Conservation (phyloP, 805 yeast genomes). For the Saccharomyces cerevisiae region DNA sequence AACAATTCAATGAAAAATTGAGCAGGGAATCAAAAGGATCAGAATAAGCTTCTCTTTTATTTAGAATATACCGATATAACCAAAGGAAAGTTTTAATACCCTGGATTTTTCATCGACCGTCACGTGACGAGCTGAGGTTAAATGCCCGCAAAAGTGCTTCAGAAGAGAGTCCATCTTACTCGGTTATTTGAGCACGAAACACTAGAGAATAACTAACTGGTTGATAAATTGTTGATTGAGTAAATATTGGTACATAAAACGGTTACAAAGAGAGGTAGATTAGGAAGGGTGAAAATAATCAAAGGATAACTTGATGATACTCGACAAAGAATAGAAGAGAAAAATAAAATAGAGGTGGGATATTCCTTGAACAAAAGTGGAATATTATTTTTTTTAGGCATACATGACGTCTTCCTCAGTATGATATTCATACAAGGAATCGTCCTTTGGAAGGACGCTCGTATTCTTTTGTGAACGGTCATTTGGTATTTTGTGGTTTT, state of each 20-base stretch:
- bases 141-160: not conserved
- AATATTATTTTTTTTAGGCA: not conserved
- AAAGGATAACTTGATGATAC: not conserved
- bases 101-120: not conserved
- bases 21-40: slow-evolving; percentile 13
- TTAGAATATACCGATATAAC: not conserved
- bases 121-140: not conserved
- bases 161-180: not conserved
- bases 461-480: not conserved
- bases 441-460: slow-evolving; percentile 3
- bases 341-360: not conserved
- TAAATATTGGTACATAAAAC: not conserved
- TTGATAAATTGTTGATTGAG: not conserved
- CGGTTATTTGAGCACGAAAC: not conserved
- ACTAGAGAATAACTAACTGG: not conserved
- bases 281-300: not conserved
- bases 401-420: slow-evolving; percentile 19
- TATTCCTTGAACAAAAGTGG: not conserved
- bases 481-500: not conserved
- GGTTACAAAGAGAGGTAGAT: not conserved
- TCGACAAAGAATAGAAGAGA: not conserved
- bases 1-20: slow-evolving; percentile 25
- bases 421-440: slow-evolving; percentile 19
- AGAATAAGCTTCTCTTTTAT: not conserved
- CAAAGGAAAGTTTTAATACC: not conserved